A percentile compares a stretch with the other conserved stretches of the same genome.
These are phyloP conservation scores for Pleurotus salmoneostramineus DNA, from an alignment of 768 basidiomycete species.

Conservation along the genomic window DNA sequence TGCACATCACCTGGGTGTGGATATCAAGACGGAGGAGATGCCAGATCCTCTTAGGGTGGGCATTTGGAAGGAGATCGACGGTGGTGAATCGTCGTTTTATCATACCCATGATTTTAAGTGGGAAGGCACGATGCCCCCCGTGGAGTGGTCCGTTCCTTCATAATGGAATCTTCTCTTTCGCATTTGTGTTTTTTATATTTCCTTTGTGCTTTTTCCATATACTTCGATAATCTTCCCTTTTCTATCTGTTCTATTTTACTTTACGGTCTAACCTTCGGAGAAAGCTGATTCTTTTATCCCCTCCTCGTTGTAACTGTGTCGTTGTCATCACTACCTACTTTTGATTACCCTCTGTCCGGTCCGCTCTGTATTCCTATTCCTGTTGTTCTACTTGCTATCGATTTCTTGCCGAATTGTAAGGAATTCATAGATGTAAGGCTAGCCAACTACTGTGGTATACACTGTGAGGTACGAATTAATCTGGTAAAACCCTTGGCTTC, in stretches of 20 bases:
- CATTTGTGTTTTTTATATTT: slow-evolving; percentile 22
- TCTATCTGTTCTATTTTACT: slow-evolving; percentile 26
- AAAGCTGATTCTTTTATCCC: slow-evolving; percentile 30
- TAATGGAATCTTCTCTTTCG: slow-evolving; percentile 73
- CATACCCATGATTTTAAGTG: slow-evolving; percentile 64
- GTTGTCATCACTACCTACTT: slow-evolving; percentile 25
- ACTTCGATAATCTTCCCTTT: slow-evolving; percentile 13
- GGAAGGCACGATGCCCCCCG: slow-evolving; percentile 61
- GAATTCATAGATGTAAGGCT: slow-evolving; percentile 9
- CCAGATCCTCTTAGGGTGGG: slow-evolving; percentile 55
- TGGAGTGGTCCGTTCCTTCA: slow-evolving; percentile 37
- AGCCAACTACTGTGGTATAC: neutral
- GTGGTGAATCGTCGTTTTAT: slow-evolving; percentile 71
- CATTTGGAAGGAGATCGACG: slow-evolving; percentile 67
- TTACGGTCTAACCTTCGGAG: slow-evolving; percentile 36
- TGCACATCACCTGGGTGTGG: slow-evolving; percentile 40
- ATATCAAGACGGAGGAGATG: slow-evolving; percentile 53
- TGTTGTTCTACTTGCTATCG: slow-evolving; percentile 65
- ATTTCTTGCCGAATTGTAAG: slow-evolving; percentile 29
- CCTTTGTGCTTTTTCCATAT: slow-evolving; percentile 15
- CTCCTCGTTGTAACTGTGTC: slow-evolving; percentile 30
- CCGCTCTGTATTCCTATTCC: slow-evolving; percentile 49
- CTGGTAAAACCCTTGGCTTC: neutral
- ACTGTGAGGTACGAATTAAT: too few relatives aligned
- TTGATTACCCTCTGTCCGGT: slow-evolving; percentile 32